Evolutionary conservation across 164 flowering plant species (phyloP).

Genomic region (Amborella trichopoda): DNA sequence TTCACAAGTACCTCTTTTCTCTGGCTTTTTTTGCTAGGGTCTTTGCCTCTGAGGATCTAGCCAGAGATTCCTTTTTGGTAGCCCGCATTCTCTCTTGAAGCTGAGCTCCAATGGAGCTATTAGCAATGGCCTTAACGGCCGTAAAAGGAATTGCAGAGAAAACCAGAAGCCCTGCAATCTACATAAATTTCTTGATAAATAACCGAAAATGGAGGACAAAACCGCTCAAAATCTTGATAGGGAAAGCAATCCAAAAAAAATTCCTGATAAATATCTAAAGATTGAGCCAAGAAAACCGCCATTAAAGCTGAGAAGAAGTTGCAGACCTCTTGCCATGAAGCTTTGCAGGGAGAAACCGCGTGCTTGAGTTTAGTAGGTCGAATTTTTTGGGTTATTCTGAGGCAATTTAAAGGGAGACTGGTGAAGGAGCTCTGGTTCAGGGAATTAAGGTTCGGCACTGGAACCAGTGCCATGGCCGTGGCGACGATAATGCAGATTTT

Average conservation of each 20-base stretch:
- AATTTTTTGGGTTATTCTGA: too few relatives aligned
- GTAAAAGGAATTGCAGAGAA: constrained; percentile 97
- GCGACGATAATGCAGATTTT: too few relatives aligned
- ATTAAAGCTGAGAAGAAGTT: neutral
- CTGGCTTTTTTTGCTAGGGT: constrained; percentile 49
- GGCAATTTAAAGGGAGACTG: too few relatives aligned
- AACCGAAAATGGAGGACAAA: neutral
- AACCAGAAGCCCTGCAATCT: constrained; percentile 80
- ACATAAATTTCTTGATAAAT: neutral
- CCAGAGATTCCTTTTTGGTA: constrained; percentile 40
- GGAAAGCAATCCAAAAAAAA: neutral
- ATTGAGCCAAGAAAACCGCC: neutral
- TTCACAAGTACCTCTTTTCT: constrained; percentile 59
- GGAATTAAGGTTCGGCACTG: too few relatives aligned
- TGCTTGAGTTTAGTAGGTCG: too few relatives aligned
- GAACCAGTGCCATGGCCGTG: too few relatives aligned
- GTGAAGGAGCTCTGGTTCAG: too few relatives aligned
- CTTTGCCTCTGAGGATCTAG: constrained; percentile 38
- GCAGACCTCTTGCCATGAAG: constrained; percentile 39
- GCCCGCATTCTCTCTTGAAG: constrained; percentile 57
- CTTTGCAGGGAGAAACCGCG: too few relatives aligned
- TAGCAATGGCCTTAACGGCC: constrained; percentile 83
- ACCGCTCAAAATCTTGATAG: neutral
- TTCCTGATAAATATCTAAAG: neutral
- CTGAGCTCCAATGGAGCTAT: constrained; percentile 63